Conservation (phyloP, 371 early-diverging fungal genomes). For the Amoeboaphelidium protococcarum region DNA sequence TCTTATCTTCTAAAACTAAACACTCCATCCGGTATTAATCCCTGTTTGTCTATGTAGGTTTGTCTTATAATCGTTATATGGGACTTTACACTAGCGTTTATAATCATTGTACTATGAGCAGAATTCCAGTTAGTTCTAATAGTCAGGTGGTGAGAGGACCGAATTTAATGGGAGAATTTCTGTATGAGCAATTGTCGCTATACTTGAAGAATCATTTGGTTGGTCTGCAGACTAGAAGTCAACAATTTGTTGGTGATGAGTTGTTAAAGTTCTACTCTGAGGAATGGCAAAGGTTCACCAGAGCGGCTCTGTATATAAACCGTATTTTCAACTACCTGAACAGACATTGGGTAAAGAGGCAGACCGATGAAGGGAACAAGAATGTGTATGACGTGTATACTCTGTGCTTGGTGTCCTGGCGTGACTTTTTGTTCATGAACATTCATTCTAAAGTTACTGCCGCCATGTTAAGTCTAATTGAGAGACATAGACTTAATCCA, state of each 20-base stretch:
- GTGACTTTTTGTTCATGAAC: not conserved
- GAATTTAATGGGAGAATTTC: not conserved
- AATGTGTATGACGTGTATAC: constrained; percentile 78
- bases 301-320: constrained; percentile 51
- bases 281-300: constrained; percentile 66
- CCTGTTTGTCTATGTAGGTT: no score
- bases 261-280: constrained; percentile 58
- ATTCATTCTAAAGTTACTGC: not conserved
- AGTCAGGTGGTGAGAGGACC: constrained; percentile 7
- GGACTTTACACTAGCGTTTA: constrained; percentile 64
- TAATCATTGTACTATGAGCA: constrained; percentile 36
- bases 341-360: constrained; percentile 86
- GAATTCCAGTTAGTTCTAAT: constrained; percentile 22
- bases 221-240: constrained; percentile 9
- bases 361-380: constrained; percentile 70
- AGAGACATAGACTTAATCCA: constrained; percentile 2
- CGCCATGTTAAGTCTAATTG: not conserved
- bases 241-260: constrained; percentile 29
- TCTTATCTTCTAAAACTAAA: no score
- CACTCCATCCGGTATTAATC: no score
- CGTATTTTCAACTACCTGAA: constrained; percentile 82
- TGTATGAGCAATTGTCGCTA: not conserved
- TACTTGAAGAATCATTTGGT: constrained; percentile 4
- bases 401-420: constrained; percentile 11
- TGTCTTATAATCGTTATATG: constrained; percentile 44